Evolutionary conservation across 441 rosid genomes (phyloP), one percentile per base, ranked within the genome.

Genomic region (Cnidoscolus chayamansa): DNA sequence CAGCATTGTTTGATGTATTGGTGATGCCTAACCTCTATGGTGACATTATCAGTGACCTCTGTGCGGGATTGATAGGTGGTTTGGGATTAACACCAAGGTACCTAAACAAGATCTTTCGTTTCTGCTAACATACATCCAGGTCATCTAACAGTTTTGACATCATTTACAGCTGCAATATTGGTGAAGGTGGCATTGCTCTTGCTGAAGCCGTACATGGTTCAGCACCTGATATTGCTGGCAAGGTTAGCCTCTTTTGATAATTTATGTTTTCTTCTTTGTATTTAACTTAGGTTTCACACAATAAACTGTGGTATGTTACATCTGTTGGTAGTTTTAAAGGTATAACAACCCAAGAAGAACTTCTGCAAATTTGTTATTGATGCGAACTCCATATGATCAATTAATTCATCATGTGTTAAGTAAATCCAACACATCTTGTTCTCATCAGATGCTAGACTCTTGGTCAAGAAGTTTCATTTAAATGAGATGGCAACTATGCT

Each of bases 151-250:
- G 4, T 15, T 60, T 16, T 65, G 57, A 65, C 25, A 79, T 71
- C 67, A 13, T 65, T 20, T 81, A 78, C 92, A 95, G 99, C 86
- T 88, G 91, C 83, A 95, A 93, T 70, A 95, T 95, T 74, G 99
- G 99, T 32, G 98, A 93, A 75, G 97, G 93, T 77, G 98, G 98
- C 66, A 90, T 95, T 58, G 92, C 92, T 68, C 98, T 95, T 73
- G 98, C 98, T 71, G 99, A 95, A 89, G 99, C 98, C 72, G 99
- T 95, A 13, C 99, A 93, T 76, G 98, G 98, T 68, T 95, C 99
- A 70, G 99, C 98, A 50, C 99, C 99, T 75, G 99, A 95, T 80
- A 95, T 95, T 77, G 97, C 99, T 35, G 98, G 99, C 75, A 95
- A 91, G 97, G 99, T 93, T 81, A 79, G 96, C 77, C 62, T 68